Evolutionary conservation across 1,139 yeast genomes (phyloP), one percentile per base, ranked within the genome.

Genomic region (Sugiyamaella xylanicola): DNA sequence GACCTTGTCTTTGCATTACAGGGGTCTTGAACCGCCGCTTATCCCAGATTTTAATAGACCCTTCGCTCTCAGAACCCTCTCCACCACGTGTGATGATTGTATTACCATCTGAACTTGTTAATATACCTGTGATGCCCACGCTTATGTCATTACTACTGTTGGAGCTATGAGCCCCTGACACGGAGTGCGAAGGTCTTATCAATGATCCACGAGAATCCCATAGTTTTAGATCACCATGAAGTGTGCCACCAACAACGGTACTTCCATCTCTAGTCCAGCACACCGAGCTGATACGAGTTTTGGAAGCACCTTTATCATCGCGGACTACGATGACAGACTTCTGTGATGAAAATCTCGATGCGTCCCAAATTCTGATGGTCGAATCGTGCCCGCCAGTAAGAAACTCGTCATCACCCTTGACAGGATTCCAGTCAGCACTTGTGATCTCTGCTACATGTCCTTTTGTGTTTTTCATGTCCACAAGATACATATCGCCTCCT

Each of bases 301-400:
- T 65, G 27, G 63, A 59, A 48, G 64, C 54, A 21, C 64, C 62
- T 54, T 63, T 57, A 49, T 61, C 53, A 36, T 62, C 59, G 11
- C 68, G 60, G 16, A 70, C 64, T 25, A 69, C 67, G 42, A 73
- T 67, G 15, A 72, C 70, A 4, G 66, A 59, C 49, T 62, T 62
- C 52, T 71, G 72, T 15, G 63, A 48, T 9, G 63, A 59, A 15
- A 62, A 54, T 15, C 63, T 56, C 19, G 60, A 54, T 4, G 61
- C 61, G 54, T 72, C 74, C 77, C 77, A 73, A 13, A 73, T 60
- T 13, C 77, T 61, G 2, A 74, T 63, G 0, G 77, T 73, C 2
- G 71, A 67, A 54, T 73, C 77, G 2, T 57, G 56, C 0, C 72
- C 62, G 0, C 65, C 58, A 0, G 77, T 73, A 5, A 65, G 64